phyloP scores from a whole-genome alignment of 1,139 yeast genomes.

The Taphrina populina region DNA sequence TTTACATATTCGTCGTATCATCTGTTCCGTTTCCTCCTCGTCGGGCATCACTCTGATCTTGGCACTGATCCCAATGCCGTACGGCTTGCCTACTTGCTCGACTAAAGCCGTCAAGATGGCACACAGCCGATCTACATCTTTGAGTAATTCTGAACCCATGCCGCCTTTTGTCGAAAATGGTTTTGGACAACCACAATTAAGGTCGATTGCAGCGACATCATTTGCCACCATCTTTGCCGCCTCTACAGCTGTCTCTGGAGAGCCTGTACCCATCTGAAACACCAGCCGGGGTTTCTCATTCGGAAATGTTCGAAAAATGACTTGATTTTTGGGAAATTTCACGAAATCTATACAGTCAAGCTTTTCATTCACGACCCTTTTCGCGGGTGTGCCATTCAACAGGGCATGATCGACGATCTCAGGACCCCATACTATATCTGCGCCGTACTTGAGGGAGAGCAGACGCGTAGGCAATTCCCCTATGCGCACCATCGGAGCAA shows the following conservation, averaged over 20 bases:
- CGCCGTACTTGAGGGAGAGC: slow-evolving; percentile 75
- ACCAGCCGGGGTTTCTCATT: slow-evolving; percentile 58
- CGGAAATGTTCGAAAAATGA: slow-evolving; percentile 73
- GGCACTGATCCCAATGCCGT: slow-evolving; percentile 78
- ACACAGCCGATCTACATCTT: slow-evolving; percentile 75
- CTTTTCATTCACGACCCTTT: slow-evolving; percentile 56
- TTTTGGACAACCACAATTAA: slow-evolving; percentile 96
- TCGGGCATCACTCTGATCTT: slow-evolving; percentile 75
- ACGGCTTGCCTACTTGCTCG: slow-evolving; percentile 72
- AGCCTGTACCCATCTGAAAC: slow-evolving; percentile 87
- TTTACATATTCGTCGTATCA: slow-evolving; percentile 62
- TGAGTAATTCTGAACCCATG: slow-evolving; percentile 91
- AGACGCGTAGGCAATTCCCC: slow-evolving; percentile 90
- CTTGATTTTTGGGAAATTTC: slow-evolving; percentile 48
- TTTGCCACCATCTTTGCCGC: slow-evolving; percentile 77
- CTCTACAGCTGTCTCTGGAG: slow-evolving; percentile 77
- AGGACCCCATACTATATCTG: slow-evolving; percentile 94
- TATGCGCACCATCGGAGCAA: slow-evolving; percentile 59
- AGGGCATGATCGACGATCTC: slow-evolving; percentile 87
- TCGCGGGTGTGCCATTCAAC: slow-evolving; percentile 53
- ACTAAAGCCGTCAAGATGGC: slow-evolving; percentile 68
- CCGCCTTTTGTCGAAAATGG: slow-evolving; percentile 75
- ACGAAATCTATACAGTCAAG: slow-evolving; percentile 45
- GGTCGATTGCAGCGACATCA: slow-evolving; percentile 90
- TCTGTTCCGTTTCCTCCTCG: slow-evolving; percentile 58